Base-by-base conservation (phyloP, 805 yeast genomes). In the Tanozyma kutaoensis region DNA sequence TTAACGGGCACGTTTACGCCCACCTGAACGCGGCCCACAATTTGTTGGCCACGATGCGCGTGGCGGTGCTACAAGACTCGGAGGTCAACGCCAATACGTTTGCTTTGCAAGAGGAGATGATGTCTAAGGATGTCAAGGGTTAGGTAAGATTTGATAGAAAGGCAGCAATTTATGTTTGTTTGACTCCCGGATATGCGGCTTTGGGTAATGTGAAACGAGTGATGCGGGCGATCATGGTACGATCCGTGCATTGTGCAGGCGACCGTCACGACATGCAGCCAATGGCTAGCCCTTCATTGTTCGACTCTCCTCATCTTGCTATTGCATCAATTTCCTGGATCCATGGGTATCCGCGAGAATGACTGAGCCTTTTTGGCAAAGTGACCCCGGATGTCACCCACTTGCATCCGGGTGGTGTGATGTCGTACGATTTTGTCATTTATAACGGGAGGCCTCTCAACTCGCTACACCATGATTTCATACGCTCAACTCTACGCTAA, bases 21-120 rank as follows among this genome's bases (percentile, higher is more conserved):
- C 93, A 80, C 46, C 76, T 88, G 7, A 80, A 79, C 42, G 91
- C 93, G 34, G 93, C 91, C 14, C 85, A 77, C 50, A 80, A 80
- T 51, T 56, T 79, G 45, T 65, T 80, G 51, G 84, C 88, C 12
- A 72, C 78, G 11, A 69, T 78, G 80, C 73, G 93, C 63, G 73
- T 80, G 12, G 91, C 88, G 15, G 77, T 80, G 23, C 68, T 79
- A 33, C 66, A 73, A 49, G 86, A 76, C 36, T 62, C 74, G 26
- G 69, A 68, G 38, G 80, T 74, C 23, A 57, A 60, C 26, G 54
- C 50, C 26, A 59, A 72, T 39, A 72, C 77, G 12, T 71, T 58
- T 40, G 62, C 52, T 27, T 49, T 59, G 38, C 78, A 71, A 52
- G 62, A 61, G 38, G 50, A 55, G 33, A 50, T 52, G 40, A 44